Evolutionary conservation across 352 stramenopile species (phyloP), one percentile per base, ranked within the genome.

Genomic region (Saprolegnia parasitica): DNA sequence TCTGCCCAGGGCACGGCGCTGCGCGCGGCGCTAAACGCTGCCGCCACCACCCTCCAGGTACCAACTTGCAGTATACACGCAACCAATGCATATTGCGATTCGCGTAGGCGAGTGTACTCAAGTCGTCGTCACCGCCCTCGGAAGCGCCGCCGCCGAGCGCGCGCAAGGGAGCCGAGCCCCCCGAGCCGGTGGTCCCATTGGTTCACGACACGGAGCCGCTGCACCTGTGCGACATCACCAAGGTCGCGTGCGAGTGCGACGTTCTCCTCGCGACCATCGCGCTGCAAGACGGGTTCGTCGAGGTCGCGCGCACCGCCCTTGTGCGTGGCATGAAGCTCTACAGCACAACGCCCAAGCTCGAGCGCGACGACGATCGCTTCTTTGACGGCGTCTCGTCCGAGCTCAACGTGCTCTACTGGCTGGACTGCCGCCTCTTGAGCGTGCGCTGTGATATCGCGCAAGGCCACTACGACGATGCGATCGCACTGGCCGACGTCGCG

Each of bases 391-490:
- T 62, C 5, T 62, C 29, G 15, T 26, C 29, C 52, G 63, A 70
- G 29, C 54, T 70, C 9, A 42, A 57, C 21, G n/a, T 37, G 24
- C 23, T 60, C 5, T 70, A 62, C 42, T 70, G 63, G 63, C 54
- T 70, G 1, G n/a, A 40, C 10, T 70, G 63, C 32, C 63, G 63
- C 15, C 9, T 61, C 16, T 21, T 52, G 37, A 46, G 46, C 10
- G 47, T 70, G 18, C 47, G 50, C 16, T 70, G 63, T 20, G 54
- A 63, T n/a, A 21, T 70, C 18, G 24, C 52, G 37, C 63, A 70
- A 47, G 63, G 63, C 4, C 63, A 70, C 26, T 37, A 61, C 63
- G 47, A 70, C 15, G 46, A 29, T 15, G 63, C 63, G 5, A 58
- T 70, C 16, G 29, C 13, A 8, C 15, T 50, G 9, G 24, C 21